Conservation (phyloP, 2,329 filamentous ascomycete species). For the Bipolaris sorokiniana region DNA sequence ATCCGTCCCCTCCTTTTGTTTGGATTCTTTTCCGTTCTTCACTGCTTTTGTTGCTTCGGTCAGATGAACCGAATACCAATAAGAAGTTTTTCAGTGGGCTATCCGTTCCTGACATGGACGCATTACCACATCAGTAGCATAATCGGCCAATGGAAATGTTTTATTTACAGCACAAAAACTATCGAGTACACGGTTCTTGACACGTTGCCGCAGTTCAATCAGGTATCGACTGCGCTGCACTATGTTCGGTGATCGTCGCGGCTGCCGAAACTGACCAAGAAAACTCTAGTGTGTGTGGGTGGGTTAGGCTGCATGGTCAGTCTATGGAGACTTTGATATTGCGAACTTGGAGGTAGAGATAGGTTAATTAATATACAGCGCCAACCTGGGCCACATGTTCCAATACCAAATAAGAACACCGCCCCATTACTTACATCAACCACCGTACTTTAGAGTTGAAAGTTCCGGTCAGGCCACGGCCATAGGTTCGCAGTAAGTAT, state of each 20-base stretch:
- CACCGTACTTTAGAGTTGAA: neutral
- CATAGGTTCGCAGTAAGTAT: neutral
- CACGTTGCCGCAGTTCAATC: neutral
- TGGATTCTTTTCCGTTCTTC: neutral
- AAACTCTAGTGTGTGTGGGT: neutral
- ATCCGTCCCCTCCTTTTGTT: neutral
- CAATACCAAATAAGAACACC: neutral
- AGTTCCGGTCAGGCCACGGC: neutral
- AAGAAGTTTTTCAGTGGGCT: neutral
- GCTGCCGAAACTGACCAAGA: neutral
- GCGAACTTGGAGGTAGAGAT: neutral
- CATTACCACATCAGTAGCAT: neutral
- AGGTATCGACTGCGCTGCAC: neutral
- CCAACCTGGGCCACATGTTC: neutral
- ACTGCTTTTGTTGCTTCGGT: neutral
- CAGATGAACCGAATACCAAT: conserved; percentile 3
- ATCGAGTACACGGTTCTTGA: neutral
- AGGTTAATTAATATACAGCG: neutral
- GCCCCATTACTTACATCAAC: neutral
- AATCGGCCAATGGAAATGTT: neutral
- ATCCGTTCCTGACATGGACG: neutral
- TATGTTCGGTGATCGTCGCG: neutral
- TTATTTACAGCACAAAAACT: neutral
- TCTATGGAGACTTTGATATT: neutral
- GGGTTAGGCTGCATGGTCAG: neutral